Conservation (phyloP, 2,329 filamentous ascomycete genomes). For the Aureobasidium mangrovei region DNA sequence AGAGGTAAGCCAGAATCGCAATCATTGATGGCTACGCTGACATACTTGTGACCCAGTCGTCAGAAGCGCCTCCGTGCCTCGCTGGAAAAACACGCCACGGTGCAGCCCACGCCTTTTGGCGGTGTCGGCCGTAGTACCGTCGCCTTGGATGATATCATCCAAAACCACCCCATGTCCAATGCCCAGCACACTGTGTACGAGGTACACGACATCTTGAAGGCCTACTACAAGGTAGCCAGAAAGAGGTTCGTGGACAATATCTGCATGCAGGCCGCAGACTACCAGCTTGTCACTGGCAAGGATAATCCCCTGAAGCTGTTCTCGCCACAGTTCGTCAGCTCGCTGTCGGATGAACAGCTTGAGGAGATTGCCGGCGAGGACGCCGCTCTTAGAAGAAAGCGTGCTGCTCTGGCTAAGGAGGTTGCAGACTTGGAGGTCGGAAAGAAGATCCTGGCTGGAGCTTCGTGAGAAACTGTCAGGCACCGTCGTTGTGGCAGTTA, state of each 20-base stretch:
- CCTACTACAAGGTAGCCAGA: constrained; percentile 54
- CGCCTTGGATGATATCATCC: constrained; percentile 18
- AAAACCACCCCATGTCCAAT: constrained; percentile 27
- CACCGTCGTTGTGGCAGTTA: too few relatives aligned
- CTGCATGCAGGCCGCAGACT: constrained; percentile 48
- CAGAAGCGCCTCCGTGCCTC: constrained; percentile 15
- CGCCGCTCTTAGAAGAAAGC: constrained; percentile 29
- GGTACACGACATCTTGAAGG: constrained; percentile 51
- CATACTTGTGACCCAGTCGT: constrained; percentile 15
- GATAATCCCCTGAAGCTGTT: constrained; percentile 47
- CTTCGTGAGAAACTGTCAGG: not conserved
- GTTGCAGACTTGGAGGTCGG: constrained; percentile 29
- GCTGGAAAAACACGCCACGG: constrained; percentile 13
- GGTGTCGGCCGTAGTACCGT: constrained; percentile 14
- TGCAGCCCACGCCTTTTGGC: not conserved
- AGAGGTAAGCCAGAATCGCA: constrained; percentile 23
- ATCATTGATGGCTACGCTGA: constrained; percentile 1
- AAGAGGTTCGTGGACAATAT: constrained; percentile 57
- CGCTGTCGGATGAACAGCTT: constrained; percentile 42
- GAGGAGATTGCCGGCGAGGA: constrained; percentile 53
- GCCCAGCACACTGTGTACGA: constrained; percentile 37
- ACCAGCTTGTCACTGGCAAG: constrained; percentile 44
- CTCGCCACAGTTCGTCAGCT: constrained; percentile 41
- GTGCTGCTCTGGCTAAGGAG: constrained; percentile 39
- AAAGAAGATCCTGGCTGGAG: constrained; percentile 11